Evolutionary conservation across 1,139 yeast species (phyloP).

Genomic region (Magnusiomyces magnusii): DNA sequence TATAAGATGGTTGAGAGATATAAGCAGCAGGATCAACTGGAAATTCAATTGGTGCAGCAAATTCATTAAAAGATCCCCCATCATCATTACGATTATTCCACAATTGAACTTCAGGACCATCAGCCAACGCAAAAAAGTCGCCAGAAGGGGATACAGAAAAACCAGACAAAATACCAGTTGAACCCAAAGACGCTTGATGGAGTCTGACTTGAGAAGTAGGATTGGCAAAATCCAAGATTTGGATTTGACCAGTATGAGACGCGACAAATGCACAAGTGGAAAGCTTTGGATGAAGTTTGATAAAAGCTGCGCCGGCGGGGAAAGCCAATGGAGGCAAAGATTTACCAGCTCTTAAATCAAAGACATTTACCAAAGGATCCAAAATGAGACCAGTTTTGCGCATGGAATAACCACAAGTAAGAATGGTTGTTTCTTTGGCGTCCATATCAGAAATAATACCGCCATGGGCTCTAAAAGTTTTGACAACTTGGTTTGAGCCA

Average conservation of each 20-base stretch:
- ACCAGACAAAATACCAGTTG: slow-evolving; percentile 40
- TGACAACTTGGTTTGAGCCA: slow-evolving; percentile 45
- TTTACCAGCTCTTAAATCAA: slow-evolving; percentile 67
- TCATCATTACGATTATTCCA: slow-evolving; percentile 47
- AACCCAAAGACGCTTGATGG: slow-evolving; percentile 32
- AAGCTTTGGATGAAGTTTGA: slow-evolving; percentile 76
- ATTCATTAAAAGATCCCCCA: slow-evolving; percentile 38
- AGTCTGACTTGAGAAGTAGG: slow-evolving; percentile 48
- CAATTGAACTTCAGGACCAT: slow-evolving; percentile 55
- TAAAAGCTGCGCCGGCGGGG: slow-evolving; percentile 84
- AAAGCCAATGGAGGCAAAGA: slow-evolving; percentile 78
- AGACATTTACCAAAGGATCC: slow-evolving; percentile 80
- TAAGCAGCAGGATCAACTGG: slow-evolving; percentile 34
- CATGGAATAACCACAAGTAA: slow-evolving; percentile 74
- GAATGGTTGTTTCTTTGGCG: slow-evolving; percentile 64
- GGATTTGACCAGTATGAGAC: slow-evolving; percentile 73
- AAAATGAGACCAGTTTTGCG: slow-evolving; percentile 46
- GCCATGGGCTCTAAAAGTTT: slow-evolving; percentile 63
- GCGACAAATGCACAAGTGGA: slow-evolving; percentile 73
- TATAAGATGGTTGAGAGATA: slow-evolving; percentile 5
- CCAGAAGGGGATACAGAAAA: slow-evolving; percentile 74
- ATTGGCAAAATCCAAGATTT: slow-evolving; percentile 74
- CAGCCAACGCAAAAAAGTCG: slow-evolving; percentile 65
- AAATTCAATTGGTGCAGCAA: slow-evolving; percentile 44
- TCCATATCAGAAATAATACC: slow-evolving; percentile 73